phyloP scores from a whole-genome alignment of 495 filamentous ascomycete species.

The Penicillium psychrofluorescens region DNA sequence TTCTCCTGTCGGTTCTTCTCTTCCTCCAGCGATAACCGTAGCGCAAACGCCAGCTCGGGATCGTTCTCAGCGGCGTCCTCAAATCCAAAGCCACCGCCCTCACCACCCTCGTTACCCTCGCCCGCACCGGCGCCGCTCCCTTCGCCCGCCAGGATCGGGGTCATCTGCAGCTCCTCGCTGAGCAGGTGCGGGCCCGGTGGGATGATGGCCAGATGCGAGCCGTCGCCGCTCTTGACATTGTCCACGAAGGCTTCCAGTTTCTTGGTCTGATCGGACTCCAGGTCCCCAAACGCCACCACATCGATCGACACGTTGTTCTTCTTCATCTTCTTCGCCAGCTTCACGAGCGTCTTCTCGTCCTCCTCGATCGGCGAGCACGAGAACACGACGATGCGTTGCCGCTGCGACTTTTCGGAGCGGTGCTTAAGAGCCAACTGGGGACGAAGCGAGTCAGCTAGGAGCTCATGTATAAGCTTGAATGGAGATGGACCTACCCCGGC shows the following conservation, averaged over 20 bases:
- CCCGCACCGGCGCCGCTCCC: constrained; percentile 43
- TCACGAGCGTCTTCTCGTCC: constrained; percentile 78
- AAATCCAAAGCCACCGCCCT: constrained; percentile 63
- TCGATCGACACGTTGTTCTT: constrained; percentile 89
- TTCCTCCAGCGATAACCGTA: constrained; percentile 96
- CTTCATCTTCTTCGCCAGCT: constrained; percentile 96
- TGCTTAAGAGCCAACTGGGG: constrained; percentile 91
- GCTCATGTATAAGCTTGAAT: not conserved
- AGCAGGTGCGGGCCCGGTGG: constrained; percentile 85
- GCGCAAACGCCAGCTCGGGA: constrained; percentile 88
- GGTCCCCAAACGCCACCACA: constrained; percentile 88
- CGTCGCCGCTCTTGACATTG: constrained; percentile 81
- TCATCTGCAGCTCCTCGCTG: constrained; percentile 86
- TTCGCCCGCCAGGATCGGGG: constrained; percentile 80
- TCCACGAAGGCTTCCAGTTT: constrained; percentile 92
- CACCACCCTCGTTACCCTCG: constrained; percentile 49
- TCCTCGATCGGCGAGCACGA: constrained; percentile 88
- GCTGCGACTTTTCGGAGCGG: constrained; percentile 91
- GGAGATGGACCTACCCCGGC: constrained; percentile 61
- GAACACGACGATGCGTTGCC: constrained; percentile 92
- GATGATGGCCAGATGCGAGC: constrained; percentile 84
- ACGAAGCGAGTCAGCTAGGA: not conserved
- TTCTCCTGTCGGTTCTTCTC: constrained; percentile 90
- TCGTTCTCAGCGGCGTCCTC: constrained; percentile 59
- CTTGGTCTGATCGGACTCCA: constrained; percentile 81